Conservation (phyloP, 2,329 filamentous ascomycete genomes). For the Paraconiothyrium brasiliense region DNA sequence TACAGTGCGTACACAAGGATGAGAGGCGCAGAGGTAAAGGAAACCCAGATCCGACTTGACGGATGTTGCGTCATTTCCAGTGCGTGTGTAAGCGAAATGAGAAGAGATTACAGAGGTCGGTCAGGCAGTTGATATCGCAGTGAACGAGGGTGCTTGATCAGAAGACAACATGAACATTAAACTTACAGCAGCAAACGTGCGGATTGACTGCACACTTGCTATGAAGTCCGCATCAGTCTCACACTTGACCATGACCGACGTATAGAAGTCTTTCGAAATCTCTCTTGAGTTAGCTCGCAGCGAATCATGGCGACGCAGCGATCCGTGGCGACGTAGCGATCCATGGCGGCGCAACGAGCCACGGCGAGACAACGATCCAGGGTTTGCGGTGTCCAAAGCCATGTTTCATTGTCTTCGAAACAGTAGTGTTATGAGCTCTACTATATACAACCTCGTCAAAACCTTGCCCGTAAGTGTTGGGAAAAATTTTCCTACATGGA, state of each 20-base stretch:
- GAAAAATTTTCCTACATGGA: conserved; percentile 1
- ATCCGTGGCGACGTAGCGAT: background rate
- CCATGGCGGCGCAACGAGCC: background rate
- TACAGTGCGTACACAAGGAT: too few species aligned
- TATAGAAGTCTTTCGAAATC: background rate
- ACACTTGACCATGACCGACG: background rate
- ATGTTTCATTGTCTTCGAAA: background rate
- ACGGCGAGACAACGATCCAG: background rate
- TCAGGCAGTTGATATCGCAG: conserved; percentile 1
- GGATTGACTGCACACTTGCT: conserved; percentile 2
- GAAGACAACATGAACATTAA: background rate
- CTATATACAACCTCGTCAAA: background rate
- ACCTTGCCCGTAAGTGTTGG: too few species aligned
- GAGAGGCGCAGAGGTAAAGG: background rate
- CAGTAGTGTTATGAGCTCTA: background rate
- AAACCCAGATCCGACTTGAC: background rate
- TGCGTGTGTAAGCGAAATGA: conserved; percentile 4
- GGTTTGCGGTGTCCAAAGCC: background rate
- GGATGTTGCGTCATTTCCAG: background rate
- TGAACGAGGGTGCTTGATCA: background rate
- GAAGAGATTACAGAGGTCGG: background rate
- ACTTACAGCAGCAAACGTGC: conserved; percentile 13
- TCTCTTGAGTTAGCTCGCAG: background rate
- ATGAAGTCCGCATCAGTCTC: conserved; percentile 1
- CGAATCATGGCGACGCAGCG: background rate